A percentile compares a stretch with the other conserved stretches of the same genome.
Evolutionary conservation across 495 filamentous ascomycete species (phyloP).

Genomic region (Elaphomyces granulatus): DNA sequence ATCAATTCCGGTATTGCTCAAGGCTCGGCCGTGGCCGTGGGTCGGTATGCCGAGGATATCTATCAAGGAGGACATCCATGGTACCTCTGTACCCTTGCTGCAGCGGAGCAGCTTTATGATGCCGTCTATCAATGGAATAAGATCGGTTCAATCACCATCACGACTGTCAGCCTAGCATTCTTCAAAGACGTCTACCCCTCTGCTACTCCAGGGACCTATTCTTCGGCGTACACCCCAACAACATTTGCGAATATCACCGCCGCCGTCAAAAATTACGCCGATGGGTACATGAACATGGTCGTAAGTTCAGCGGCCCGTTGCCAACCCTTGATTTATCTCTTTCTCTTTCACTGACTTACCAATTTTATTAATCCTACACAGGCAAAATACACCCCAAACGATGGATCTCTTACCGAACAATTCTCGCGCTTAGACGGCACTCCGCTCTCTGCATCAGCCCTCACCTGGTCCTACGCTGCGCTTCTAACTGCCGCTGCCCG

Average conservation of each 20-base stretch:
- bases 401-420: slow-evolving; percentile 42
- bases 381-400: slow-evolving; percentile 27
- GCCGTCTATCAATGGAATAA: slow-evolving; percentile 44
- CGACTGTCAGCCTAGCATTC: slow-evolving; percentile 39
- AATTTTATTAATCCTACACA: no score
- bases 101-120: slow-evolving; percentile 47
- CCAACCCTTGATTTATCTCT: background rate
- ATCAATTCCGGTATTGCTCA: slow-evolving; percentile 20
- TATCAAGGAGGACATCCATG: slow-evolving; percentile 51
- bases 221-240: slow-evolving; percentile 15
- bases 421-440: slow-evolving; percentile 34
- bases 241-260: slow-evolving; percentile 34
- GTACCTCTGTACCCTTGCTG: slow-evolving; percentile 45
- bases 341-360: no score
- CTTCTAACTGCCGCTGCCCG: slow-evolving; percentile 29
- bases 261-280: slow-evolving; percentile 41
- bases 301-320: slow-evolving; percentile 1
- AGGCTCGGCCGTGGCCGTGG: slow-evolving; percentile 38
- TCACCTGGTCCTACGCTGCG: slow-evolving; percentile 35
- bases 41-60: slow-evolving; percentile 49
- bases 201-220: slow-evolving; percentile 38
- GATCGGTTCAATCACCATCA: slow-evolving; percentile 37
- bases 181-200: slow-evolving; percentile 38
- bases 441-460: slow-evolving; percentile 33
- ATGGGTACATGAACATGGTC: slow-evolving; percentile 39